Conservation (phyloP, 2,329 filamentous ascomycete genomes). For the Aspergillus jensenii region DNA sequence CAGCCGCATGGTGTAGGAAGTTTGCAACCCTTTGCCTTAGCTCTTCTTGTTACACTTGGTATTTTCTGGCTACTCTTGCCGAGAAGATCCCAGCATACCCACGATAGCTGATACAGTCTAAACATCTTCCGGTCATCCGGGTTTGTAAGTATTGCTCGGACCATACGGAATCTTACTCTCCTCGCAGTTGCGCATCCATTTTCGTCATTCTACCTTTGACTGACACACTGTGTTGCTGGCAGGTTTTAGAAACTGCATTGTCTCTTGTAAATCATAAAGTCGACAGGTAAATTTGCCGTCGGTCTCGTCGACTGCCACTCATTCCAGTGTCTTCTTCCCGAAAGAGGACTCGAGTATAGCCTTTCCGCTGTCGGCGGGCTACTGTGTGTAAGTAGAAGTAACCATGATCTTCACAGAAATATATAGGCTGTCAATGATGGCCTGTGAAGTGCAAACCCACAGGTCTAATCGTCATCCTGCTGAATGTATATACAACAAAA, state of each 20-base stretch:
- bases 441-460: not conserved
- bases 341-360: not conserved
- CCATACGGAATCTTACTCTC: not conserved
- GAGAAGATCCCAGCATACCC: not conserved
- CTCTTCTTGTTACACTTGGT: constrained; percentile 2
- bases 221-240: not conserved
- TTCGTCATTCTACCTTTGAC: not conserved
- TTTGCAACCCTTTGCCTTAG: constrained; percentile 56
- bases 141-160: not conserved
- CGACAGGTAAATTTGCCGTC: not conserved
- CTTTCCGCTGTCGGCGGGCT: not conserved
- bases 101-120: not conserved
- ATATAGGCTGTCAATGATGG: not conserved
- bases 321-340: not conserved
- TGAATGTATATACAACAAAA: not conserved
- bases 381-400: not conserved
- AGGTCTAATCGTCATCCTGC: not conserved
- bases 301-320: too few relatives aligned
- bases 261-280: not conserved
- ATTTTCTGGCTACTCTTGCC: constrained; percentile 7
- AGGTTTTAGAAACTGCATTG: not conserved
- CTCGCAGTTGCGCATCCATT: not conserved
- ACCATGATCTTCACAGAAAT: not conserved
- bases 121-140: not conserved
- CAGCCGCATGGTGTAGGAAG: constrained; percentile 56